phyloP scores from a whole-genome alignment of 441 rosid genomes.

The Macaranga tanarius region DNA sequence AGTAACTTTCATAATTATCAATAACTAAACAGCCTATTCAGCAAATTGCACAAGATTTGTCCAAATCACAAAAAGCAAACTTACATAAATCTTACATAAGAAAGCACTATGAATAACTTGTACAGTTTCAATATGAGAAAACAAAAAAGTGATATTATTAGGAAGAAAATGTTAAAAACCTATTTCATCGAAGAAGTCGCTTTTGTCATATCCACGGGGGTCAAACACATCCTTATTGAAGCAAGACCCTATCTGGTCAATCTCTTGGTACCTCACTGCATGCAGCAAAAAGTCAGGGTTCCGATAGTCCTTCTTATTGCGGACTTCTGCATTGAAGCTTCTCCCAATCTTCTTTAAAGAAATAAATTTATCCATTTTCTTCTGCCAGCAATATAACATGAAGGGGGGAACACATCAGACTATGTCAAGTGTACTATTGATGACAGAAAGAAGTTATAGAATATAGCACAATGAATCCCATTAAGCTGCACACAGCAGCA shows the following conservation, averaged over 20 bases:
- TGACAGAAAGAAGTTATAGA: not conserved
- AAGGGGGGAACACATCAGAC: not conserved
- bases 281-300: slow-evolving; percentile 93
- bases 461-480: not conserved
- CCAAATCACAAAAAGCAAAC: not conserved
- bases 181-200: slow-evolving; percentile 79
- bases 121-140: not conserved
- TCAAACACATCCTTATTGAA: slow-evolving; percentile 90
- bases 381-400: slow-evolving; percentile 46
- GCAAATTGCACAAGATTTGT: not conserved
- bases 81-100: not conserved
- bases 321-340: slow-evolving; percentile 91
- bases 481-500: not conserved
- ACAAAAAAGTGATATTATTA: not conserved
- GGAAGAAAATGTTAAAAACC: slow-evolving; percentile 41
- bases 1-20: no score
- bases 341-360: slow-evolving; percentile 73
- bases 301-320: slow-evolving; percentile 90
- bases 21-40: not conserved
- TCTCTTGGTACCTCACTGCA: slow-evolving; percentile 93
- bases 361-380: slow-evolving; percentile 75
- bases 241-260: slow-evolving; percentile 94
- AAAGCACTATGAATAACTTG: not conserved
- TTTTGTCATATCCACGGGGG: slow-evolving; percentile 85
- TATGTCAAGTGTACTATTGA: not conserved